phyloP scores from a whole-genome alignment of 1,139 yeast species.

The Geotrichum europaeum region DNA sequence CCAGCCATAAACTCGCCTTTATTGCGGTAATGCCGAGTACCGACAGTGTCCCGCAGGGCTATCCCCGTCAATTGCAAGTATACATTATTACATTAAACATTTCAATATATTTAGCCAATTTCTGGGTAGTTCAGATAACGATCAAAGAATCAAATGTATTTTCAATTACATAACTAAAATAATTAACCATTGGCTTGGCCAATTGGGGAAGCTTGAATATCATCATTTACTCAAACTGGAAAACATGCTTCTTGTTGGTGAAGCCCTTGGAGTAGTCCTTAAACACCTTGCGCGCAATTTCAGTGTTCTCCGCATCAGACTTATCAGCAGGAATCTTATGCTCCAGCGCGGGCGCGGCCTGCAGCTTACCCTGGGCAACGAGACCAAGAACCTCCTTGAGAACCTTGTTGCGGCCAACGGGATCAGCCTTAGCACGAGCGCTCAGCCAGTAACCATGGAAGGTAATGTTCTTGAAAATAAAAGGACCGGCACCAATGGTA shows the following conservation, averaged over 20 bases:
- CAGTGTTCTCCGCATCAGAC: slow-evolving; percentile 47
- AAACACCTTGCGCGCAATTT: slow-evolving; percentile 49
- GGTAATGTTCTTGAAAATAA: slow-evolving; percentile 81
- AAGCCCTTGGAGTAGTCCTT: slow-evolving; percentile 38
- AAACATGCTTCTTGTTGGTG: slow-evolving; percentile 40
- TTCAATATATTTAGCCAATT: too few species aligned
- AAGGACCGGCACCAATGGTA: slow-evolving; percentile 75
- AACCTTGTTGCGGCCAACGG: slow-evolving; percentile 41
- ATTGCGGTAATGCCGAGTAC: too few species aligned
- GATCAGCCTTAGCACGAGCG: slow-evolving; percentile 59
- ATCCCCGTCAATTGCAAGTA: too few species aligned
- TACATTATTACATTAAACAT: too few species aligned
- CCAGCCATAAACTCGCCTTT: too few species aligned
- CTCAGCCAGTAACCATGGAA: slow-evolving; percentile 95
- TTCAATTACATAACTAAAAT: not conserved
- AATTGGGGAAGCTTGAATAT: not conserved
- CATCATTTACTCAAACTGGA: slow-evolving; percentile 23
- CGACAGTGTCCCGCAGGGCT: too few species aligned
- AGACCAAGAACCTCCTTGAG: slow-evolving; percentile 53
- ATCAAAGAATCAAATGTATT: not conserved
- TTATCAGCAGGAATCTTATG: slow-evolving; percentile 39
- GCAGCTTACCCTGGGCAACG: slow-evolving; percentile 44
- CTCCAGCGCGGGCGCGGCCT: slow-evolving; percentile 55
- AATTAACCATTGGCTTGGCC: not conserved
- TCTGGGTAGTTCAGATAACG: not conserved